Evolutionary conservation across 2,329 filamentous ascomycete genomes (phyloP).

Genomic region (Microdochium paspali): DNA sequence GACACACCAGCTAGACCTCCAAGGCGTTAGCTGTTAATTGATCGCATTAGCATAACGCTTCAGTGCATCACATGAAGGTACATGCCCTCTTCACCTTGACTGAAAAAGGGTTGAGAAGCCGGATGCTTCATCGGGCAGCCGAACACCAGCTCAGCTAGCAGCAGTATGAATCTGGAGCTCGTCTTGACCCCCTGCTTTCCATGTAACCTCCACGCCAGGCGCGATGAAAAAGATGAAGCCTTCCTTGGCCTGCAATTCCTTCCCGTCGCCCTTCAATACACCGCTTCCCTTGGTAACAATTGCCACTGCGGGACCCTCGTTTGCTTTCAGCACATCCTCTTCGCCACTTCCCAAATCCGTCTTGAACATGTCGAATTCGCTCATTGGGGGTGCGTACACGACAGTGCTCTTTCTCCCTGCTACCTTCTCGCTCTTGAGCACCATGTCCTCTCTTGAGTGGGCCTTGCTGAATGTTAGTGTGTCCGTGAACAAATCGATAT

Average conservation of each 20-base stretch:
- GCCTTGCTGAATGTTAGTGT: constrained; percentile 52
- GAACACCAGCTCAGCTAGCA: no score
- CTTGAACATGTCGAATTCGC: constrained; percentile 62
- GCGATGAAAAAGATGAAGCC: constrained; percentile 61
- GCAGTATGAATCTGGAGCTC: constrained; percentile 27
- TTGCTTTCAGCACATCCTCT: constrained; percentile 42
- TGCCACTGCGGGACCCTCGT: constrained; percentile 53
- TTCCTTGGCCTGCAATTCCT: constrained; percentile 43
- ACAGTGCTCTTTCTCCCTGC: constrained; percentile 46
- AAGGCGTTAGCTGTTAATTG: no score
- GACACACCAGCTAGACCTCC: neutral
- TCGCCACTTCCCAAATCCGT: constrained; percentile 47
- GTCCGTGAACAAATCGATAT: constrained; percentile 52
- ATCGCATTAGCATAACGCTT: no score
- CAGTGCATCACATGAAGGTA: no score
- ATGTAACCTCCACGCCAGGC: constrained; percentile 30
- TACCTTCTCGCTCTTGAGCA: constrained; percentile 32
- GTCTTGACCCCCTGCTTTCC: constrained; percentile 14
- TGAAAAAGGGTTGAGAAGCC: no score
- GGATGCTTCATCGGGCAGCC: no score
- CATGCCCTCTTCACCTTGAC: no score
- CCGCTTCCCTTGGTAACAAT: constrained; percentile 53
- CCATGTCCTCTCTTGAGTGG: constrained; percentile 45
- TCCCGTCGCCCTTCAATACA: constrained; percentile 41
- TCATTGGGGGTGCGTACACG: constrained; percentile 57